phyloP scores from a whole-genome alignment of 2,329 filamentous ascomycete genomes.

The Phaeoacremonium minimum region DNA sequence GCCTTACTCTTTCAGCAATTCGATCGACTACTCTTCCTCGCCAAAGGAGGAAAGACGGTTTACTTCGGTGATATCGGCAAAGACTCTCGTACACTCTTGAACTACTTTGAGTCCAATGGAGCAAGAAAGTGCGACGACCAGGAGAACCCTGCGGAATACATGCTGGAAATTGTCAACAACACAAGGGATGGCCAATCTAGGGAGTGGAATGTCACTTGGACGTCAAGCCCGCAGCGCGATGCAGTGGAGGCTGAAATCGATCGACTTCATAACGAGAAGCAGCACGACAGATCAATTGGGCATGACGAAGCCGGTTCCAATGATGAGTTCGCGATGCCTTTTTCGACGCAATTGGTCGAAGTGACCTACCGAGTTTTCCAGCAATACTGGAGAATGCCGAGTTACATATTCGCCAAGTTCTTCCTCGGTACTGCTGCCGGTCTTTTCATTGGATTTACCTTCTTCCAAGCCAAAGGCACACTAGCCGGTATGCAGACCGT shows the following conservation, averaged over 20 bases:
- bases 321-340: constrained; percentile 63
- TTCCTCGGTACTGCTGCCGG: constrained; percentile 48
- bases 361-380: constrained; percentile 56
- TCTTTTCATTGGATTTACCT: constrained; percentile 65
- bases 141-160: constrained; percentile 74
- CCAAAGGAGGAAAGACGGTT: constrained; percentile 60
- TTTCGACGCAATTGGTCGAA: constrained; percentile 45
- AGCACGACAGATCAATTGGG: constrained; percentile 9
- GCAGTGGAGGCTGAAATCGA: constrained; percentile 58
- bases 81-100: constrained; percentile 50
- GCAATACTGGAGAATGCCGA: constrained; percentile 60
- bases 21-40: constrained; percentile 60
- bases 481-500: constrained; percentile 70
- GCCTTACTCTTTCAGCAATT: constrained; percentile 51
- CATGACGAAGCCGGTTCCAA: constrained; percentile 21
- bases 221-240: constrained; percentile 43
- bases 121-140: constrained; percentile 52
- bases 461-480: constrained; percentile 45
- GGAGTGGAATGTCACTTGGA: constrained; percentile 69
- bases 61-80: constrained; percentile 66
- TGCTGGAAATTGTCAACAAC: constrained; percentile 53
- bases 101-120: constrained; percentile 64
- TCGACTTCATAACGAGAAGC: constrained; percentile 50
- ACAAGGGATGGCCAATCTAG: constrained; percentile 29
- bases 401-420: constrained; percentile 60